phyloP scores from a whole-genome alignment of 1,284 basidiomycete genomes.

The Leccinum subspadiceum region DNA sequence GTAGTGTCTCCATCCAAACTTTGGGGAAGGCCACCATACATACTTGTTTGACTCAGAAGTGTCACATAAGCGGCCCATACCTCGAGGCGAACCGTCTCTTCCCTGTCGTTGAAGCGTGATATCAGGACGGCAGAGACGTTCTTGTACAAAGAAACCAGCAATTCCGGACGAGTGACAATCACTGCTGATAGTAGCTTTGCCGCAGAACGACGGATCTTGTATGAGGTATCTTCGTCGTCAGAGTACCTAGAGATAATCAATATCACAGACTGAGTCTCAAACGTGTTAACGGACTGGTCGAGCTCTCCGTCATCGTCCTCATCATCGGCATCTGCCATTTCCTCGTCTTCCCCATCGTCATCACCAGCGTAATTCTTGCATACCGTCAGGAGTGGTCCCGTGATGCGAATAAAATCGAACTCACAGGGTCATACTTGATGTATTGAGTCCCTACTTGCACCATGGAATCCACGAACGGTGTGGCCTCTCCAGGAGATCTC shows the following conservation, averaged over 20 bases:
- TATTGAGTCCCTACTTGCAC: constrained; percentile 70
- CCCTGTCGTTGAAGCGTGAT: constrained; percentile 89
- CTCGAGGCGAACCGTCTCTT: constrained; percentile 94
- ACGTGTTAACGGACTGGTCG: constrained; percentile 52
- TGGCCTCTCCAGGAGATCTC: constrained; percentile 80
- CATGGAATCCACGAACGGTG: constrained; percentile 68
- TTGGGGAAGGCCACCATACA: constrained; percentile 64
- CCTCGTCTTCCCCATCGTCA: constrained; percentile 79
- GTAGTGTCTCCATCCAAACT: constrained; percentile 48
- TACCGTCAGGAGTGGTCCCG: constrained; percentile 7
- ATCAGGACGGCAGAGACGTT: constrained; percentile 86
- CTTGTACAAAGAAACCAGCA: constrained; percentile 77
- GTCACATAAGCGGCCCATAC: constrained; percentile 85
- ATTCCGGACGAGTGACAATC: constrained; percentile 85
- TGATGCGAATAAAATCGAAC: constrained; percentile 28
- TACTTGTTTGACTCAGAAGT: constrained; percentile 80
- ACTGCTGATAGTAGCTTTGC: constrained; percentile 87
- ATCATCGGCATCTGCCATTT: constrained; percentile 73
- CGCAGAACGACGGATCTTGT: constrained; percentile 93
- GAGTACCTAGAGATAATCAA: constrained; percentile 64
- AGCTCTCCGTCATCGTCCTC: constrained; percentile 81
- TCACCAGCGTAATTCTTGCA: constrained; percentile 82
- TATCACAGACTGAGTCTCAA: neutral
- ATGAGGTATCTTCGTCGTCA: constrained; percentile 98
- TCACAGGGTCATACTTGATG: constrained; percentile 92